phyloP scores from a whole-genome alignment of 495 filamentous ascomycete genomes.

The Penicillium subrubescens region DNA sequence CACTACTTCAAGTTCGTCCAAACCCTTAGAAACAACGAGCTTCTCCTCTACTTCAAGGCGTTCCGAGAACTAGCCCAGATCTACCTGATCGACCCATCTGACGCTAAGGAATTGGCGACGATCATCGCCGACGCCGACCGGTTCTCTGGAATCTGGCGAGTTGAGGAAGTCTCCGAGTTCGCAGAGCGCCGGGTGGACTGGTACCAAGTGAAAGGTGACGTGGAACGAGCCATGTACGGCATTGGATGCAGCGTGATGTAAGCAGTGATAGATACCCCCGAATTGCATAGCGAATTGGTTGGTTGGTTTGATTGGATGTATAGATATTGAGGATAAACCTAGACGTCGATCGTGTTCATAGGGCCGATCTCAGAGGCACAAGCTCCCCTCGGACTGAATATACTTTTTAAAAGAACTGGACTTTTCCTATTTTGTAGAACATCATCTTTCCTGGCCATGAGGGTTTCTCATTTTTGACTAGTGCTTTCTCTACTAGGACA shows the following conservation, averaged over 20 bases:
- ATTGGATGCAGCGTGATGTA: constrained; percentile 88
- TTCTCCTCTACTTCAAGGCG: constrained; percentile 87
- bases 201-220: constrained; percentile 80
- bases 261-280: constrained; percentile 29
- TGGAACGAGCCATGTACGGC: constrained; percentile 98
- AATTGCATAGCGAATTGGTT: constrained; percentile 28
- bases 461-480: not conserved
- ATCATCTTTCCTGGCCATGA: not conserved
- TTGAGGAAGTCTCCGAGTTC: constrained; percentile 97
- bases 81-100: constrained; percentile 82
- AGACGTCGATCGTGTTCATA: not conserved
- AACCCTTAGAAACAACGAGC: constrained; percentile 76
- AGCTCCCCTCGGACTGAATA: not conserved
- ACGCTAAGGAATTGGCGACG: constrained; percentile 92
- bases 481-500: not conserved
- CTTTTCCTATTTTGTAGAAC: not conserved
- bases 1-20: constrained; percentile 84
- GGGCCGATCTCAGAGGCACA: not conserved
- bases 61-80: constrained; percentile 93
- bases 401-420: not conserved
- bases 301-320: constrained; percentile 19
- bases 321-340: constrained; percentile 1
- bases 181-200: constrained; percentile 93
- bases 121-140: constrained; percentile 91
- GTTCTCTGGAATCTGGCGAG: constrained; percentile 88